phyloP scores from a whole-genome alignment of 192 early-diverging fungal species.

The Backusella morwellensis region DNA sequence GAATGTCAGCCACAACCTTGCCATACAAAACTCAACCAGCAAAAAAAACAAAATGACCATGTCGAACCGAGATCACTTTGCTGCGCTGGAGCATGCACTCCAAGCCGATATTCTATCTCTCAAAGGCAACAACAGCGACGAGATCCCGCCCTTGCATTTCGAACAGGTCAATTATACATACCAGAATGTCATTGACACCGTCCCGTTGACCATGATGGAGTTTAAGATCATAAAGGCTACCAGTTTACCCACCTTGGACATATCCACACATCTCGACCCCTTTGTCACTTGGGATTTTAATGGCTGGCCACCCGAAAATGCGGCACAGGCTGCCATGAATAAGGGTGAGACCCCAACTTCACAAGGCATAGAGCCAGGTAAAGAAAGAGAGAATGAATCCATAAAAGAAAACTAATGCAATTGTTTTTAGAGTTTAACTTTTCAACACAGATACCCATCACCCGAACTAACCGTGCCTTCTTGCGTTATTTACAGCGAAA shows the following conservation, averaged over 20 bases:
- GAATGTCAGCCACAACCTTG: conserved; percentile 32
- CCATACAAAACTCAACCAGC: conserved; percentile 25
- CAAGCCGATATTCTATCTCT: conserved; percentile 53
- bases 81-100: conserved; percentile 59
- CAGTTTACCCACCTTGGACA: conserved; percentile 53
- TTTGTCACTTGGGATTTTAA: conserved; percentile 67
- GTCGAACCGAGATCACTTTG: conserved; percentile 37
- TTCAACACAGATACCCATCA: conserved; percentile 54
- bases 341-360: conserved; percentile 64
- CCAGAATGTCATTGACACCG: conserved; percentile 39
- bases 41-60: neutral
- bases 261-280: conserved; percentile 58
- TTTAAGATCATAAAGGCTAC: conserved; percentile 55
- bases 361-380: conserved; percentile 53
- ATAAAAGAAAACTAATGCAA: neutral
- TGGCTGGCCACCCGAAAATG: conserved; percentile 69
- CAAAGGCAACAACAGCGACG: conserved; percentile 28
- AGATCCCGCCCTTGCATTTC: conserved; percentile 51
- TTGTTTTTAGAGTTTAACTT: conserved; percentile 51
- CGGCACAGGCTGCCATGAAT: conserved; percentile 45
- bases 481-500: conserved; percentile 65
- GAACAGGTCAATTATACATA: conserved; percentile 57
- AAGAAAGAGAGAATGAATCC: neutral
- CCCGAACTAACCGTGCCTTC: conserved; percentile 55
- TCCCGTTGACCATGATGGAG: conserved; percentile 68